A percentile compares a stretch with the other conserved stretches of the same genome.
These are phyloP conservation scores for Mycena latifolia DNA, from an alignment of 768 basidiomycete genomes.

Conservation along the genomic window DNA sequence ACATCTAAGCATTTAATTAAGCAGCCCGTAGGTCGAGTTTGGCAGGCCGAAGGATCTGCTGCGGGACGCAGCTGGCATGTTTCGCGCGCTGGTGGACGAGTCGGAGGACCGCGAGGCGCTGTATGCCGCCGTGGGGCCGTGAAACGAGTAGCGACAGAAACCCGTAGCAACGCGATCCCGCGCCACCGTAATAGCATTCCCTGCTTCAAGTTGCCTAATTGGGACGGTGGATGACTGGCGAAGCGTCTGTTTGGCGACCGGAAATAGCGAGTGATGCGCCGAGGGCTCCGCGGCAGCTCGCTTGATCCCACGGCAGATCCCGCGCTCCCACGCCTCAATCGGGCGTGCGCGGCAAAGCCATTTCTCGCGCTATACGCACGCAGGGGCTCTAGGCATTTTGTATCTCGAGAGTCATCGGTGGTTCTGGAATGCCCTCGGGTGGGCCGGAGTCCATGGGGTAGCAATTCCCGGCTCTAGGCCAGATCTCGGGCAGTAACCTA, in stretches of 20 bases:
- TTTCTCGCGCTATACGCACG: too few relatives aligned
- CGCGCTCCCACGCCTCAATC: neutral
- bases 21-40: constrained; percentile 56
- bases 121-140: constrained; percentile 35
- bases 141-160: neutral
- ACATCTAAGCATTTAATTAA: neutral
- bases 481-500: too few relatives aligned
- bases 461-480: too few relatives aligned
- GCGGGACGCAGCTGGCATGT: constrained; percentile 59
- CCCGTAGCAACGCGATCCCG: neutral
- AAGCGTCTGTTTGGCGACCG: neutral
- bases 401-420: too few relatives aligned
- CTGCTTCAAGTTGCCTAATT: neutral
- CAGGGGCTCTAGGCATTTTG: too few relatives aligned
- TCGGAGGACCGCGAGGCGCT: constrained; percentile 64
- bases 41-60: constrained; percentile 66
- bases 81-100: constrained; percentile 68
- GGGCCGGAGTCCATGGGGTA: too few relatives aligned
- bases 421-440: too few relatives aligned
- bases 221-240: neutral
- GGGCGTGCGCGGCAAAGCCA: too few relatives aligned
- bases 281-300: neutral
- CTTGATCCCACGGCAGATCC: neutral
- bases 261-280: neutral
- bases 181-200: neutral